These are phyloP conservation scores for Saccharomycopsis babjevae DNA, from an alignment of 805 yeast genomes.

Conservation along the genomic window DNA sequence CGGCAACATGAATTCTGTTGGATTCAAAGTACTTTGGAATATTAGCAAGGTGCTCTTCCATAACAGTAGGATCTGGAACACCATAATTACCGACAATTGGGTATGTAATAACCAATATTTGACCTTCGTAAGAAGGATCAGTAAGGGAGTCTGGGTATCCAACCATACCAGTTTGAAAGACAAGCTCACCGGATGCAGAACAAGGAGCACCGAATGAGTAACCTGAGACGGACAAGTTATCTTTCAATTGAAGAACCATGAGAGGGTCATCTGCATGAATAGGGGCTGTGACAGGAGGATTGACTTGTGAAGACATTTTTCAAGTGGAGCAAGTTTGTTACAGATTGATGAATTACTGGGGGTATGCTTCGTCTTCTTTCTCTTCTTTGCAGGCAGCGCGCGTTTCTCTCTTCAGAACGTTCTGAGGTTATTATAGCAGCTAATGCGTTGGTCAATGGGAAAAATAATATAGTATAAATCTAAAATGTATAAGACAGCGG, in stretches of 20 bases:
- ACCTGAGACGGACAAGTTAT: slow-evolving; percentile 83
- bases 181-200: slow-evolving; percentile 91
- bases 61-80: slow-evolving; percentile 81
- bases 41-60: slow-evolving; percentile 62
- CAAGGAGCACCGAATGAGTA: slow-evolving; percentile 92
- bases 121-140: slow-evolving; percentile 97
- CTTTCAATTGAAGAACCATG: slow-evolving; percentile 80
- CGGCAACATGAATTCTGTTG: slow-evolving; percentile 86
- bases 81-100: slow-evolving; percentile 98
- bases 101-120: slow-evolving; percentile 89
- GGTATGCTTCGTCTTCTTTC: background rate
- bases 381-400: slow-evolving; percentile 10
- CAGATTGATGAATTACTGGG: background rate
- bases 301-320: slow-evolving; percentile 5
- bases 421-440: slow-evolving; percentile 7
- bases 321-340: background rate
- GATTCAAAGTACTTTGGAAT: slow-evolving; percentile 93
- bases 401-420: slow-evolving; percentile 1
- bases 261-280: slow-evolving; percentile 75
- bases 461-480: background rate
- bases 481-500: background rate
- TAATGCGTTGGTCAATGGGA: background rate
- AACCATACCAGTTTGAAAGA: slow-evolving; percentile 99
- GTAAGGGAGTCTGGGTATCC: slow-evolving; percentile 98
- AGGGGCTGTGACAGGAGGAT: slow-evolving; percentile 48